Base-by-base conservation (phyloP, 768 basidiomycete species). In the Hericium alpestre region DNA sequence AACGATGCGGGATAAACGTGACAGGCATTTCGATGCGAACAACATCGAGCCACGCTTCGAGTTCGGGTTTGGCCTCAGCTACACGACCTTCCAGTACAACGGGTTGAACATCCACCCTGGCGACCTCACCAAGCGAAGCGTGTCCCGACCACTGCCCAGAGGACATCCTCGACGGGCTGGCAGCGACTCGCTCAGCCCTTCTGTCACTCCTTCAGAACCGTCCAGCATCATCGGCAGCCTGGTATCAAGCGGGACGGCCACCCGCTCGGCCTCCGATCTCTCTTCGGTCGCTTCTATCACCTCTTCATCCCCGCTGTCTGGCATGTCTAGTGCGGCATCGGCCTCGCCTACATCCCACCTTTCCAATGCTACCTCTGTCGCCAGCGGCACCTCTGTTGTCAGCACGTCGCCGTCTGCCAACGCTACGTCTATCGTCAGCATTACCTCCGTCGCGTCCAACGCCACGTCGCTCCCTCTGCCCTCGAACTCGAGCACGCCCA, bases 31-130 rank as follows among this genome's bases (percentile, higher is more conserved):
- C 58, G 76, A 76, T 51, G 59, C 64, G 18, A 64, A 80, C 69
- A 79, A 84, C 59, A 89, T 91, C 60, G 76, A 76, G 0, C 90
- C 90, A 3, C 86, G 87, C 39, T 92, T 82, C 65, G 89, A 90
- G 65, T 97, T 97, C 67, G 93, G 93, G 4, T 94, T 84, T 66
- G 93, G 93, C 0, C 68, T 94, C 65, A 87, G 84, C 56, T 97
- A 96, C 73, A 87, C 93, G 40, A 78, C 71, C 2, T 97, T 94
- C 68, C 69, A 78, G 37, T 94, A 91, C 67, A 80, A 76, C 46
- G 71, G 77, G 37, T 71, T 93, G 9, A 51, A 51, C 27, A 25
- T 37, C 49, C 23, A 23, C 10, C 49, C 49, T 8, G 49, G 22
- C 11, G 61, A 73, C 2, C 70, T 89, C 38, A 66, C 65, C 15